phyloP scores from a whole-genome alignment of 306 rosid species.

The Malus fusca region DNA sequence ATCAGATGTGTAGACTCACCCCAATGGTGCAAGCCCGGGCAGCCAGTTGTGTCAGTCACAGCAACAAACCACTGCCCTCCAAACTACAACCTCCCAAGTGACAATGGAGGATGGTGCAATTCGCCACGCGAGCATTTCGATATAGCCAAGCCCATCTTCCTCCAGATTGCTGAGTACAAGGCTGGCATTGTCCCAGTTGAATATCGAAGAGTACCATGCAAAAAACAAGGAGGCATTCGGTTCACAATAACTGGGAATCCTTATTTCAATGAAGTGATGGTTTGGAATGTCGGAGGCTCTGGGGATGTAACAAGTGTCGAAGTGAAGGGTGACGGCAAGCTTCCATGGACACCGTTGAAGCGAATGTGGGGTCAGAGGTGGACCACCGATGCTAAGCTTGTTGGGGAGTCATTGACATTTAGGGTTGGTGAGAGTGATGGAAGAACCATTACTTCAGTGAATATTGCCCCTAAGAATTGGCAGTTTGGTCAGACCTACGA shows the following conservation, averaged over 20 bases:
- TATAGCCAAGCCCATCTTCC: slow-evolving; percentile 55
- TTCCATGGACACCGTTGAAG: slow-evolving; percentile 48
- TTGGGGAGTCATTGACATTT: slow-evolving; percentile 53
- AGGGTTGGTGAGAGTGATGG: slow-evolving; percentile 53
- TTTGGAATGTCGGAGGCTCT: slow-evolving; percentile 76
- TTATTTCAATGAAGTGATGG: slow-evolving; percentile 41
- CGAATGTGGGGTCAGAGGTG: slow-evolving; percentile 80
- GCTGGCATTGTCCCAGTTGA: slow-evolving; percentile 54
- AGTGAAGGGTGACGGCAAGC: slow-evolving; percentile 58
- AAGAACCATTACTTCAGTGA: slow-evolving; percentile 33
- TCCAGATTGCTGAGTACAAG: slow-evolving; percentile 37
- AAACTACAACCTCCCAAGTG: slow-evolving; percentile 14
- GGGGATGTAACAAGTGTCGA: slow-evolving; percentile 46
- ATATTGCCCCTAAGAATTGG: slow-evolving; percentile 50
- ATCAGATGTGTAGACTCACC: slow-evolving; percentile 40
- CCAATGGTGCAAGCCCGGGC: slow-evolving; percentile 47
- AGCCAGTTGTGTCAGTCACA: slow-evolving; percentile 39
- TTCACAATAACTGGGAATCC: slow-evolving; percentile 78
- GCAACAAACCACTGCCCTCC: slow-evolving; percentile 73
- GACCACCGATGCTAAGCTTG: slow-evolving; percentile 44
- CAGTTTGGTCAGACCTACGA: slow-evolving; percentile 65
- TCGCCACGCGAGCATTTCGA: slow-evolving; percentile 70
- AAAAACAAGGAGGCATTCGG: slow-evolving; percentile 54
- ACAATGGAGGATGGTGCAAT: slow-evolving; percentile 89
- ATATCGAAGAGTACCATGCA: slow-evolving; percentile 66